Evolutionary conservation across 2,329 filamentous ascomycete genomes (phyloP), one percentile per base, ranked within the genome.

Genomic region (Pseudophaeomoniella oleicola): DNA sequence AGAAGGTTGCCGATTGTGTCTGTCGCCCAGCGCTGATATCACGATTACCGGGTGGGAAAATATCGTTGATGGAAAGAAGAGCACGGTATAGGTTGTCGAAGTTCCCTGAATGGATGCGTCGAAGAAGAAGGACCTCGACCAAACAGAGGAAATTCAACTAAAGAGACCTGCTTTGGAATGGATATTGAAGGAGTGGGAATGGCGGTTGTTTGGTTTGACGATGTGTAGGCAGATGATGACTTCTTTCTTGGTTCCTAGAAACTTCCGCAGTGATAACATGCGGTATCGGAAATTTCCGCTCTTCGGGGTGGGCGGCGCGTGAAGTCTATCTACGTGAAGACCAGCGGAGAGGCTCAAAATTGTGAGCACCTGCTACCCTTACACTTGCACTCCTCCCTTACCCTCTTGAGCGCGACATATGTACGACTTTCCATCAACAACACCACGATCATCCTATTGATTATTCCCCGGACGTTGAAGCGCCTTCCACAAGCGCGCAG

Each of bases 401-500:
- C 31, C 22, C 5, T 29, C 18, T 32, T 11, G 19, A 19, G 16
- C 29, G 17, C 29, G 14, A 10, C 17, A 31, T 37, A 14, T 13
- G 22, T 30, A 32, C 36, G 30, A 32, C 15, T 31, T 18, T 16
- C 15, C 19, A 38, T 40, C 36, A 30, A 31, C 39, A 16, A 38
- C 18, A 16, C 27, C 16, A 4, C 30, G 18, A 34, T 35, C 38
- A 41, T 39, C 32, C 34, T 36, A 6, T 4, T 3, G 16, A 35
- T 18, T 29, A 14, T 35, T 32, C 15, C n/a, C 6, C 9, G n/a
- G 22, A n/a, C 22, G 22, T n/a, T 27, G 22, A n/a, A 27, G 6
- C 22, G 6, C 22, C n/a, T 27, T 6, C 22, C n/a, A 27, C 6
- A 27, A 27, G n/a, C 22, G 22, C 22, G 22, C 22, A 27, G 22